These are phyloP conservation scores for Penicillium palitans DNA, from an alignment of 2,329 filamentous ascomycete species.

Conservation along the genomic window DNA sequence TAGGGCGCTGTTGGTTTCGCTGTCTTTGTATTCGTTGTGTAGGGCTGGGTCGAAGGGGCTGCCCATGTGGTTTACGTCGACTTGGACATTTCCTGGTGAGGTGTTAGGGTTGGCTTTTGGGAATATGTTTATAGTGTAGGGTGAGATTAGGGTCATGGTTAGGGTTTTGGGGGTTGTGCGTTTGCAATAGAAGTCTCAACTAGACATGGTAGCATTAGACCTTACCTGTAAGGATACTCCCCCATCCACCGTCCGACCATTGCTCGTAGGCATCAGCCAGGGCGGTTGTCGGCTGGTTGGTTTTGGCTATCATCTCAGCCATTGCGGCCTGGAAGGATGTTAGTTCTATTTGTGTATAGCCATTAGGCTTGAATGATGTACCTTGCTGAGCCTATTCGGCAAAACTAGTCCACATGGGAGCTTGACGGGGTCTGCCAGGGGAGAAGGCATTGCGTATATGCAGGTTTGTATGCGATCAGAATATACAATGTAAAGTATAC, in stretches of 20 bases:
- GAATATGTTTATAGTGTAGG: background rate
- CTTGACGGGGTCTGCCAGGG: conserved; percentile 47
- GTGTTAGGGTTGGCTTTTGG: background rate
- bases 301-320: conserved; percentile 48
- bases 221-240: conserved; percentile 45
- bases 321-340: conserved; percentile 43
- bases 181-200: too few relatives aligned
- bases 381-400: conserved; percentile 56
- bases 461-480: background rate
- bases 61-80: conserved; percentile 47
- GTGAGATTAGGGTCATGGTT: background rate
- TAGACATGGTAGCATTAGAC: background rate
- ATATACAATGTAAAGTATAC: background rate
- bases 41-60: conserved; percentile 33
- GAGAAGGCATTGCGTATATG: conserved; percentile 24
- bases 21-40: conserved; percentile 27
- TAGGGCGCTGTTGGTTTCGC: conserved; percentile 13
- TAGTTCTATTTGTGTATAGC: background rate
- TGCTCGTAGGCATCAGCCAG: conserved; percentile 50
- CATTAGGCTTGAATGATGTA: background rate
- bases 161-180: background rate
- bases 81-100: conserved; percentile 43
- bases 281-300: conserved; percentile 46
- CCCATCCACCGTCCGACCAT: conserved; percentile 52
- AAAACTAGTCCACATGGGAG: conserved; percentile 58